Conservation (phyloP, 1,139 yeast genomes). For the Protomyces macrosporus region DNA sequence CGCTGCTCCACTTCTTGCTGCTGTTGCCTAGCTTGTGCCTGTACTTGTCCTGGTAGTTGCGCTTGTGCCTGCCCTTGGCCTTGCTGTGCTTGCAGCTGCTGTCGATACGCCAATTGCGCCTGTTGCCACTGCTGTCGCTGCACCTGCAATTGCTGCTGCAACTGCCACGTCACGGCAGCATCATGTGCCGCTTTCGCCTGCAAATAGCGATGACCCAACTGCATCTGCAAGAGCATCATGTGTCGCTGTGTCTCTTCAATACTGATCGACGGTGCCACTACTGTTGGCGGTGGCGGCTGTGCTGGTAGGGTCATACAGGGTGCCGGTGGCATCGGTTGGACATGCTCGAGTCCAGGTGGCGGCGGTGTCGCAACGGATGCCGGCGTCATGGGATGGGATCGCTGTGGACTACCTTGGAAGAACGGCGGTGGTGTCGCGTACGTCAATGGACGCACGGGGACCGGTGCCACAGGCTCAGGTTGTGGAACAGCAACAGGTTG, state of each 20-base stretch:
- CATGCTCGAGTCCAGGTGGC: too few relatives aligned
- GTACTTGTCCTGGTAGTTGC: background rate
- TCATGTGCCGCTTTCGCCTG: background rate
- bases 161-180: background rate
- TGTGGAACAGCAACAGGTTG: too few relatives aligned
- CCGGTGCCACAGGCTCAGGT: too few relatives aligned
- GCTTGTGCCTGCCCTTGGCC: background rate
- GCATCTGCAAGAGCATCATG: background rate
- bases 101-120: background rate
- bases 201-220: background rate
- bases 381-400: too few relatives aligned
- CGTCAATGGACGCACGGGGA: too few relatives aligned
- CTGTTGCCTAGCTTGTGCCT: background rate
- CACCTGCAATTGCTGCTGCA: background rate
- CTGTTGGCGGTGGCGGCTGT: too few relatives aligned
- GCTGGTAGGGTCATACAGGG: too few relatives aligned
- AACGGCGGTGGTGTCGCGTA: too few relatives aligned
- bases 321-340: too few relatives aligned
- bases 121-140: background rate
- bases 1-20: background rate
- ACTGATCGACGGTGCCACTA: background rate
- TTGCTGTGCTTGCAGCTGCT: background rate
- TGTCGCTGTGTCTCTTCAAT: background rate
- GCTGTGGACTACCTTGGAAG: too few relatives aligned
- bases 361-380: too few relatives aligned